phyloP scores from a whole-genome alignment of 495 filamentous ascomycete species.

The Penicillium odoratum region DNA sequence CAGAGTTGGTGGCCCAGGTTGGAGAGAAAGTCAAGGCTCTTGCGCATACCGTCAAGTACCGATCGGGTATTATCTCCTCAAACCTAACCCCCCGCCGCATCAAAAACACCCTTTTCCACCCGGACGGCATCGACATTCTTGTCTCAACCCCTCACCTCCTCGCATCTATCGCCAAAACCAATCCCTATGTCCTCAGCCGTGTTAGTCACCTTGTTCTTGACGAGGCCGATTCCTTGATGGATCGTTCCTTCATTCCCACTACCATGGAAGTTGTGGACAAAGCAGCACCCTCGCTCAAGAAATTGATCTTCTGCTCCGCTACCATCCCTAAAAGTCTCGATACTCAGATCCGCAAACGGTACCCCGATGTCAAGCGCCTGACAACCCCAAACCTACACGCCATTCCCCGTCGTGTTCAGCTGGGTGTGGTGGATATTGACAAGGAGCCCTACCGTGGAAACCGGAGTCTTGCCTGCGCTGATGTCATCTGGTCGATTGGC shows the following conservation, averaged over 20 bases:
- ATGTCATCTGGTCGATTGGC: slow-evolving; percentile 90
- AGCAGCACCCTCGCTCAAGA: slow-evolving; percentile 71
- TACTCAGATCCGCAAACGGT: slow-evolving; percentile 72
- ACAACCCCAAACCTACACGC: slow-evolving; percentile 95
- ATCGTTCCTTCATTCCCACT: slow-evolving; percentile 82
- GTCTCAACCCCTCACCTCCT: slow-evolving; percentile 88
- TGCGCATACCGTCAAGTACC: slow-evolving; percentile 80
- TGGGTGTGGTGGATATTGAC: slow-evolving; percentile 88
- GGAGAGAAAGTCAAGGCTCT: slow-evolving; percentile 74
- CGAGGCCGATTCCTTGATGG: slow-evolving; percentile 93
- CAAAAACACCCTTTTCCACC: slow-evolving; percentile 77
- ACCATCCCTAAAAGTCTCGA: slow-evolving; percentile 92
- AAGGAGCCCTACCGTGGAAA: slow-evolving; percentile 89
- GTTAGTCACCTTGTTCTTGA: slow-evolving; percentile 87
- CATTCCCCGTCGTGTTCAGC: slow-evolving; percentile 89
- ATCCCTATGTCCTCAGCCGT: slow-evolving; percentile 84
- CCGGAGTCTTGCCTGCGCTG: slow-evolving; percentile 86
- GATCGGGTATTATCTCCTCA: slow-evolving; percentile 76
- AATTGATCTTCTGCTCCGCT: slow-evolving; percentile 94
- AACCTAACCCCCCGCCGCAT: slow-evolving; percentile 74
- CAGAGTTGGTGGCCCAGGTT: slow-evolving; percentile 91
- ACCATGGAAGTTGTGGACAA: slow-evolving; percentile 81
- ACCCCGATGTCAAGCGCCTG: slow-evolving; percentile 78
- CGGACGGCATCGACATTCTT: slow-evolving; percentile 79
- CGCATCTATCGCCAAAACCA: slow-evolving; percentile 75